Evolutionary conservation across 2,329 filamentous ascomycete genomes (phyloP), one percentile per base, ranked within the genome.

Genomic region (Laburnicola sp.): DNA sequence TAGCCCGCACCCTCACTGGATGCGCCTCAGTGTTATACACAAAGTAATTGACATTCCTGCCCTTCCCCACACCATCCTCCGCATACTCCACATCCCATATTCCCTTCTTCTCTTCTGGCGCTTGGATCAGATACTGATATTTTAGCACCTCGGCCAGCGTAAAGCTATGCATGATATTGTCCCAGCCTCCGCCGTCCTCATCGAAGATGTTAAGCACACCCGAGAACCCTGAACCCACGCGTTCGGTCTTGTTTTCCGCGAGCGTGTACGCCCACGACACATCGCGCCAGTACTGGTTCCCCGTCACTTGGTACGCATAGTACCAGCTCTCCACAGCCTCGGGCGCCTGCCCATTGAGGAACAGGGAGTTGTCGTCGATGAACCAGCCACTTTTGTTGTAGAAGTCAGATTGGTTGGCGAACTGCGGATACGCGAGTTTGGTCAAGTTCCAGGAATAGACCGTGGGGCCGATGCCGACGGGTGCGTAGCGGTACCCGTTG

Each of bases 91-190:
- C 75, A 56, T 83, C 80, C 75, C 78, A 83, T 9, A 57, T 54
- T 11, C 67, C 64, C 52, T 59, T 60, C 35, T 74, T 74, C 45
- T 59, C 53, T 32, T 75, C 74, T 68, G 71, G 37, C 30, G 81
- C 78, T 66, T 86, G 83, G 51, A 88, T 86, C 63, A 93, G 70
- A 71, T 88, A 93, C 51, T 81, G 76, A 69, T 93, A 93, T 78
- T 94, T 94, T 71, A 93, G 68, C 53, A 91, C 87, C 75, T 93
- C 89, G 0, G 89, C 89, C 69, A 93, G 88, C 75, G 87, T 85
- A 76, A 91, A 94, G 60, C 86, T 91, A 71, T 93, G 88, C 78
- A 91, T 87, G 66, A 86, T 84, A 66, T 94, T 83, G 42, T 74
- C 70, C 56, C 79, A 83, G 0, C 73, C 72, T 1, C 86, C 86